Percentiles rank a stretch among this genome's conserved stretches.
Evolutionary conservation across 495 filamentous ascomycete genomes (phyloP).

Genomic region (Hyphodiscus hymeniophilus): DNA sequence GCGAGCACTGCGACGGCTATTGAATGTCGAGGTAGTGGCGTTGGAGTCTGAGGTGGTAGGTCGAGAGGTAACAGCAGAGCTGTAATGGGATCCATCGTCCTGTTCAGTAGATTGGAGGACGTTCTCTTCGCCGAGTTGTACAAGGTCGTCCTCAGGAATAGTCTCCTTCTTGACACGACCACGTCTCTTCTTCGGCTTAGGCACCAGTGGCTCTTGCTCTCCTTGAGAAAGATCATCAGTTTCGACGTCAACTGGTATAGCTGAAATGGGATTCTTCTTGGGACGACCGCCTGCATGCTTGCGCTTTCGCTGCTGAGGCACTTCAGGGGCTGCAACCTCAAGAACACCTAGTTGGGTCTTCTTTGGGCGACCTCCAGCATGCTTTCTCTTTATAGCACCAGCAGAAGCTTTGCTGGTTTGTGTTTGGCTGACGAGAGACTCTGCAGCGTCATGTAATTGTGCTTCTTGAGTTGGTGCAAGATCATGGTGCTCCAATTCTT

Average conservation of each 20-base stretch:
- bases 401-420: background rate
- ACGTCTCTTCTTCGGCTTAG: background rate
- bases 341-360: background rate
- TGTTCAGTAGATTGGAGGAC: slow-evolving; percentile 13
- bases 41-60: slow-evolving; percentile 4
- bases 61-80: slow-evolving; percentile 31
- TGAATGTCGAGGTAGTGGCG: background rate
- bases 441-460: slow-evolving; percentile 3
- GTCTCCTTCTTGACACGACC: slow-evolving; percentile 1
- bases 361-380: slow-evolving; percentile 8
- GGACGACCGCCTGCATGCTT: slow-evolving; percentile 7
- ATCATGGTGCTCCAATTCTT: background rate
- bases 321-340: background rate
- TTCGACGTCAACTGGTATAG: background rate
- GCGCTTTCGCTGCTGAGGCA: slow-evolving; percentile 2
- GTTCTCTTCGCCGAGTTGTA: slow-evolving; percentile 20
- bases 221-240: background rate
- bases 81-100: slow-evolving; percentile 45
- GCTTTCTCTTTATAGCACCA: background rate
- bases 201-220: too few relatives aligned
- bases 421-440: slow-evolving; percentile 5
- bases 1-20: background rate
- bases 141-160: background rate
- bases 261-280: background rate
- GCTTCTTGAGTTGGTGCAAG: slow-evolving; percentile 2